Evolutionary conservation across 371 early-diverging fungal genomes (phyloP).

Genomic region (Rhizopus delemar): DNA sequence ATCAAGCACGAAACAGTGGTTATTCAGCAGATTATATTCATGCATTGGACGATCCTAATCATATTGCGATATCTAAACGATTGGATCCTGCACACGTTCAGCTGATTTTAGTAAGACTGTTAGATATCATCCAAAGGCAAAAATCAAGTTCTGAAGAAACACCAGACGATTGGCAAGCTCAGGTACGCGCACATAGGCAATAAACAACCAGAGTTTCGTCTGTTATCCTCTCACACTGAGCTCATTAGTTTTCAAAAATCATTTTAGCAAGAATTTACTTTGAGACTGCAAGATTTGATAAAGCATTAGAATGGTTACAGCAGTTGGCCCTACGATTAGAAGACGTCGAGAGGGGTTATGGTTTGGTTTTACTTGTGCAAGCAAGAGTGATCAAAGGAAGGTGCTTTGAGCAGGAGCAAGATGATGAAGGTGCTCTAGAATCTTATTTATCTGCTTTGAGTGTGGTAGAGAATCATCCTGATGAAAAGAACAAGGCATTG

Average conservation of each 20-base stretch:
- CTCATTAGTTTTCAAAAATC: slow-evolving; percentile 36
- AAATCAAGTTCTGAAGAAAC: slow-evolving; percentile 23
- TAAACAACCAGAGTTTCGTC: background rate
- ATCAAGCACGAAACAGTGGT: background rate
- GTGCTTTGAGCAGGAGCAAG: slow-evolving; percentile 53
- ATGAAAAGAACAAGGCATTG: slow-evolving; percentile 55
- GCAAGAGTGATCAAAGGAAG: slow-evolving; percentile 58
- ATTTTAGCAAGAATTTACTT: slow-evolving; percentile 44
- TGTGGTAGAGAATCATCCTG: slow-evolving; percentile 44
- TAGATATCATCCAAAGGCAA: slow-evolving; percentile 27
- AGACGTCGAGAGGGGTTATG: slow-evolving; percentile 54
- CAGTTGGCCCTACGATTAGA: slow-evolving; percentile 32
- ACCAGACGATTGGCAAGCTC: slow-evolving; percentile 39
- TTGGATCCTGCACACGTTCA: slow-evolving; percentile 18
- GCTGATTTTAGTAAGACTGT: slow-evolving; percentile 17
- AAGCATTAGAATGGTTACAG: slow-evolving; percentile 39
- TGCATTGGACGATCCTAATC: slow-evolving; percentile 32
- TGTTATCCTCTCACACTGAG: background rate
- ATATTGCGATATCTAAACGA: slow-evolving; percentile 20
- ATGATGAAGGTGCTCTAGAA: slow-evolving; percentile 51
- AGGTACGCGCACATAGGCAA: slow-evolving; percentile 23
- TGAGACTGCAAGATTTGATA: slow-evolving; percentile 34
- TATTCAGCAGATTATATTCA: slow-evolving; percentile 13
- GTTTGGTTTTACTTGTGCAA: slow-evolving; percentile 52
- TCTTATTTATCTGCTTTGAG: slow-evolving; percentile 56